Base-by-base conservation (phyloP, 352 stramenopile species). In the Phytopythium vexans region DNA sequence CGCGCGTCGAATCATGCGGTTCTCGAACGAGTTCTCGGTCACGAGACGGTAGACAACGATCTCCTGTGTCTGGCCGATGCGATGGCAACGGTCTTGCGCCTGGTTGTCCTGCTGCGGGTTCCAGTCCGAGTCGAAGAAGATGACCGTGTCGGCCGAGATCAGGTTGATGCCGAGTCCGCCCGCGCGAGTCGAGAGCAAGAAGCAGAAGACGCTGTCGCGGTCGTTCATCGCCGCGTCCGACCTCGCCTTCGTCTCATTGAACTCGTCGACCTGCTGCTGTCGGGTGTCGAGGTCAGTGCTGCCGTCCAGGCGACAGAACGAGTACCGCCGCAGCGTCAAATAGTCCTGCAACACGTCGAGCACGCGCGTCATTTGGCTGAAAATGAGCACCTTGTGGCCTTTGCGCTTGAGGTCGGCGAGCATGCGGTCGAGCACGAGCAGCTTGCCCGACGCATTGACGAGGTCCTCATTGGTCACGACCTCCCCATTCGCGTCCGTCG, bases 101-200 rank as follows among this genome's bases (percentile, higher is more conserved):
- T 97, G 89, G 54, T 92, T 93, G 66, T 99, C 96, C 42, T 96
- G 98, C 59, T 97, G 89, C 15, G 98, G 98, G 70, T 99, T 99
- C 97, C 97, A 99, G 69, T 99, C 96, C 35, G 95, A 98, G 76
- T 99, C 97, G 58, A 97, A 99, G 16, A 99, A 89, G 56, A 99
- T 92, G 11, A 99, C 95, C 5, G 96, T 88, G 65, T 99, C 95
- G 4, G 97, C 97, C 21, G 93, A 92, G n/a, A 96, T 97, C 27
- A 99, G 69, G 58, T 97, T 98, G 48, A 99, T 91, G 40, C 98
- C 98, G 5, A 99, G 82, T 21, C 97, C 98, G 57, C 97, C 98
- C 44, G 97, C 97, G 46, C 85, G 77, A 4, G 84, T 96, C 15
- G 86, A 93, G 42, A 94, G 60, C 65, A 94, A 64, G 50, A 95